A percentile compares a stretch with the other conserved stretches of the same genome.
phyloP scores from a whole-genome alignment of 441 rosid genomes.

The Arabidopsis hybrid region DNA sequence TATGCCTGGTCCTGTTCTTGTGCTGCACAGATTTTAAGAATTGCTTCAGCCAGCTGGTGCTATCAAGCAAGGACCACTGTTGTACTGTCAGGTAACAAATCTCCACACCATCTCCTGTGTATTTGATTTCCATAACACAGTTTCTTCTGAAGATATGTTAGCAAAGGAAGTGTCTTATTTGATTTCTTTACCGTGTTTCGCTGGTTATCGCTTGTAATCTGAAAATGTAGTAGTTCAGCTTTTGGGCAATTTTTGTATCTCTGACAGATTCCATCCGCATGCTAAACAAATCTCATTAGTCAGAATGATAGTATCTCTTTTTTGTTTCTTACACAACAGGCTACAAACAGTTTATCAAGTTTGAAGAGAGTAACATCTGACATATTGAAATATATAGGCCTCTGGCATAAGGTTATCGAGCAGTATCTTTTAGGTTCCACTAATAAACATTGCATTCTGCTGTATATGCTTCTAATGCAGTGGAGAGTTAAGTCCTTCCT shows the following conservation, averaged over 20 bases:
- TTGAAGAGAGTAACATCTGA: slow-evolving; percentile 26
- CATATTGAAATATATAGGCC: slow-evolving; percentile 27
- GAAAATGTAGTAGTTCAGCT: background rate
- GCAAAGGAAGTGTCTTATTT: slow-evolving; percentile 6
- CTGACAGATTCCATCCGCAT: background rate
- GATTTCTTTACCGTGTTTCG: background rate
- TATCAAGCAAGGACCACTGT: slow-evolving; percentile 24
- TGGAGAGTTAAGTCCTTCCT: slow-evolving; percentile 76
- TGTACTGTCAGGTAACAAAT: slow-evolving; percentile 31
- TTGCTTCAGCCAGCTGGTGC: background rate
- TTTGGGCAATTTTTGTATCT: background rate
- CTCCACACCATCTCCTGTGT: background rate
- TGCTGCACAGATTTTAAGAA: background rate
- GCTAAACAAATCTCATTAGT: slow-evolving; percentile 12
- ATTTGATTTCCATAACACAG: background rate
- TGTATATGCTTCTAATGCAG: slow-evolving; percentile 44
- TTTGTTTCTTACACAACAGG: slow-evolving; percentile 5
- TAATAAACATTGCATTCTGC: slow-evolving; percentile 17
- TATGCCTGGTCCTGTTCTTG: background rate
- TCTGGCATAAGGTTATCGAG: slow-evolving; percentile 27
- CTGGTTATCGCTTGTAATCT: slow-evolving; percentile 7
- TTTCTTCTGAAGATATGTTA: background rate
- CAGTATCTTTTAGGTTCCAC: slow-evolving; percentile 17
- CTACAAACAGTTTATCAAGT: slow-evolving; percentile 29
- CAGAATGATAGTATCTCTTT: slow-evolving; percentile 22